phyloP scores from a whole-genome alignment of 805 yeast genomes.

The Pichia thaimueangensis region DNA sequence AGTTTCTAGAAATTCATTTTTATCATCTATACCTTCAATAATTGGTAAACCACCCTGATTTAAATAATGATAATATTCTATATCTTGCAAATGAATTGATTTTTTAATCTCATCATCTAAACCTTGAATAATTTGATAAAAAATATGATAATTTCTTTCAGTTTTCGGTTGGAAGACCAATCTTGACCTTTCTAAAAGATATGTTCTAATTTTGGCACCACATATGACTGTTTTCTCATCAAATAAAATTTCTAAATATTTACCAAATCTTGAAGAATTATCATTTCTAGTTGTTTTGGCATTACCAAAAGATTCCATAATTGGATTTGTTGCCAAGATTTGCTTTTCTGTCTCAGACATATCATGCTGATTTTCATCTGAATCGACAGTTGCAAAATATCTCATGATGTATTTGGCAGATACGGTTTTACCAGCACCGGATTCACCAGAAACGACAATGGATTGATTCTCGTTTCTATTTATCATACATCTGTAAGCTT shows the following conservation, averaged over 20 bases:
- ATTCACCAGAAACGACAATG: conserved; percentile 94
- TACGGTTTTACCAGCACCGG: conserved; percentile 98
- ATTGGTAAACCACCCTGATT: conserved; percentile 78
- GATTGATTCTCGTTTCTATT: conserved; percentile 83
- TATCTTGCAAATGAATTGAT: conserved; percentile 52
- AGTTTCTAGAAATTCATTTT: conserved; percentile 69
- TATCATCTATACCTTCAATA: conserved; percentile 78
- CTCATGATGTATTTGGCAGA: conserved; percentile 97
- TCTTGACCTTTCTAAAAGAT: conserved; percentile 87
- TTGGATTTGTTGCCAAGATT: conserved; percentile 93
- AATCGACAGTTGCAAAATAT: conserved; percentile 90
- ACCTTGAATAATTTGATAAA: conserved; percentile 84
- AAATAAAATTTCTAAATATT: conserved; percentile 86
- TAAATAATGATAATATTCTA: conserved; percentile 70
- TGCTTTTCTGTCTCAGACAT: conserved; percentile 91
- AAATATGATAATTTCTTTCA: conserved; percentile 95
- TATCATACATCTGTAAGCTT: conserved; percentile 93
- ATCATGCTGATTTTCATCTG: conserved; percentile 42
- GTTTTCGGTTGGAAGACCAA: conserved; percentile 83
- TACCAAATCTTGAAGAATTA: conserved; percentile 96
- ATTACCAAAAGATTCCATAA: conserved; percentile 97
- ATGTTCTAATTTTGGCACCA: conserved; percentile 93
- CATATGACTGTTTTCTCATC: conserved; percentile 69
- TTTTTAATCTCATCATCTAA: conserved; percentile 48
- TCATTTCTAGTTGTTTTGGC: conserved; percentile 97